Conservation (phyloP, 345 rosid species). For the Lepidium africanum region DNA sequence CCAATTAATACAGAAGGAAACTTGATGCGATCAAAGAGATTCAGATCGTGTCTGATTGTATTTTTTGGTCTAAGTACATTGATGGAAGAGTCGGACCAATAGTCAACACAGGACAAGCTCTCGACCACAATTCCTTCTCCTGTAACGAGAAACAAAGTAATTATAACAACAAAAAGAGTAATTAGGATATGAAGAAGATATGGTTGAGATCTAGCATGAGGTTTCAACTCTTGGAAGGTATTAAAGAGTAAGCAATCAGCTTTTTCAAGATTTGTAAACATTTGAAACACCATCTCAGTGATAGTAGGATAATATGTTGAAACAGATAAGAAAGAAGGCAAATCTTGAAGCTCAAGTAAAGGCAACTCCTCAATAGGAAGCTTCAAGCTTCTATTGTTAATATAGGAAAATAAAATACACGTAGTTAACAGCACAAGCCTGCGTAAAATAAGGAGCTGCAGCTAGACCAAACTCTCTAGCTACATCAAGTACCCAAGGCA, state of each 20-base stretch:
- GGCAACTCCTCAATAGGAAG: constrained; percentile 38
- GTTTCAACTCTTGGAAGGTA: constrained; percentile 40
- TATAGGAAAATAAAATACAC: constrained; percentile 36
- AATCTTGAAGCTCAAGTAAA: constrained; percentile 26
- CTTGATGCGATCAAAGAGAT: constrained; percentile 22
- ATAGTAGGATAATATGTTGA: constrained; percentile 44
- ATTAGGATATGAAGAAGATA: neutral
- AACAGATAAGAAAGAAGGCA: constrained; percentile 46
- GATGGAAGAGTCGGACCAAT: constrained; percentile 70
- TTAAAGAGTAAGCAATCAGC: constrained; percentile 44
- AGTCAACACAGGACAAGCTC: constrained; percentile 31
- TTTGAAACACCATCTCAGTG: constrained; percentile 41
- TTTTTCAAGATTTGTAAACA: constrained; percentile 38
- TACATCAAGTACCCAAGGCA: constrained; percentile 59
- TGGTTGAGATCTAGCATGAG: constrained; percentile 11
- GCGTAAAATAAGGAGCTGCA: constrained; percentile 64
- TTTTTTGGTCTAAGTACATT: constrained; percentile 41
- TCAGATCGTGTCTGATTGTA: constrained; percentile 35
- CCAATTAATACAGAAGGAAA: constrained; percentile 35
- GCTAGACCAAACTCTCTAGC: constrained; percentile 39
- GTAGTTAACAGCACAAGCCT: constrained; percentile 50
- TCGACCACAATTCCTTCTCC: constrained; percentile 42
- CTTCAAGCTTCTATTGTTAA: constrained; percentile 27
- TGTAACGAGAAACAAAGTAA: constrained; percentile 10
- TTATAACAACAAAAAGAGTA: neutral